phyloP scores from a whole-genome alignment of 768 basidiomycete species.

The Exidia glandulosa region DNA sequence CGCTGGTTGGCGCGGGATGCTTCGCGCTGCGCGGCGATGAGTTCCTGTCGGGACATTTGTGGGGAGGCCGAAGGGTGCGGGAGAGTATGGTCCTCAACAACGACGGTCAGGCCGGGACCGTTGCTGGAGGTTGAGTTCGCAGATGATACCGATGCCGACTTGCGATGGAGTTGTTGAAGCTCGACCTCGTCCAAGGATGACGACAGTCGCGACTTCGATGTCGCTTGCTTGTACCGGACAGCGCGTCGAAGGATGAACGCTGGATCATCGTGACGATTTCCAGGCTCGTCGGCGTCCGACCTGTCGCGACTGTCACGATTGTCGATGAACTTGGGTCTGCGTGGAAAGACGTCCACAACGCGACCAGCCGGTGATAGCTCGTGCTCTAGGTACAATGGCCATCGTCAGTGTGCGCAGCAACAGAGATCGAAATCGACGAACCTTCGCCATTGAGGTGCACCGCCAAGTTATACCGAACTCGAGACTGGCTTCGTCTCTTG shows the following conservation, averaged over 20 bases:
- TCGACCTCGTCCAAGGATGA: conserved; percentile 79
- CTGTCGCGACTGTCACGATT: conserved; percentile 67
- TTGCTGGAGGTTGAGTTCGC: conserved; percentile 49
- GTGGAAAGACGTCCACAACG: conserved; percentile 71
- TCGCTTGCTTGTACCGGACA: conserved; percentile 55
- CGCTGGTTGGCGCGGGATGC: conserved; percentile 77
- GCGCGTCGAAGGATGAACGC: conserved; percentile 83
- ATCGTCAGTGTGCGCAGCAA: conserved; percentile 4
- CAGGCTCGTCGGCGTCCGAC: conserved; percentile 73
- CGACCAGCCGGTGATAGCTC: conserved; percentile 71
- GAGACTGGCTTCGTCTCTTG: conserved; percentile 63
- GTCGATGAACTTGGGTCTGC: conserved; percentile 62
- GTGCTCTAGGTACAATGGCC: conserved; percentile 40
- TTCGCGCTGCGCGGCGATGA: conserved; percentile 88
- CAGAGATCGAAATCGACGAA: conserved; percentile 22
- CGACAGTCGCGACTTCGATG: conserved; percentile 59
- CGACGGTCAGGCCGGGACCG: conserved; percentile 7
- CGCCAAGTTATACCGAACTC: conserved; percentile 76
- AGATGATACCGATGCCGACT: conserved; percentile 34
- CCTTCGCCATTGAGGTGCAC: conserved; percentile 53
- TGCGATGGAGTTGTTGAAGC: conserved; percentile 58
- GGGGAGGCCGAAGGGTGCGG: neutral
- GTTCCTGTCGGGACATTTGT: conserved; percentile 60
- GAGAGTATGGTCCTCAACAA: neutral
- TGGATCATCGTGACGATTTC: conserved; percentile 77